These are phyloP conservation scores for Nicotiana sylvestris DNA, from an alignment of 257 asterid genomes.

Conservation along the genomic window DNA sequence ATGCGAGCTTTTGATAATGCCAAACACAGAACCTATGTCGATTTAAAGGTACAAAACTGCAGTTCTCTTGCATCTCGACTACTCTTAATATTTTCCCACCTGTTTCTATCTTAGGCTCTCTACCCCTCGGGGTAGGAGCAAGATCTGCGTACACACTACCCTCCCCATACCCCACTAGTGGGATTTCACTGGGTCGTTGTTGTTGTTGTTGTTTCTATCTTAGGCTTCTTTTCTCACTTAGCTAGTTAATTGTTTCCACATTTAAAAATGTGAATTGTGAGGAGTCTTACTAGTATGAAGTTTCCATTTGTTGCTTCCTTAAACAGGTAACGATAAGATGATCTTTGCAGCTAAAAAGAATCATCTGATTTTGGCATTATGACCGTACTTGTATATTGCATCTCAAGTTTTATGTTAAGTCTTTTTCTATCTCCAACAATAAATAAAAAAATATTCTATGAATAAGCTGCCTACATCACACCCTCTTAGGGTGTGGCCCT, in stretches of 20 bases:
- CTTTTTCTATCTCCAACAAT: background rate
- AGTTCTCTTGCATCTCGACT: background rate
- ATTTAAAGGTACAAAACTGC: slow-evolving; percentile 21
- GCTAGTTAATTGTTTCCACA: background rate
- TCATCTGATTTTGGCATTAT: background rate
- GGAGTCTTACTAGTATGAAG: background rate
- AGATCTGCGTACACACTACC: too few relatives aligned
- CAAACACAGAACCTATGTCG: slow-evolving; percentile 27
- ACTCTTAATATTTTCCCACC: background rate
- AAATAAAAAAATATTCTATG: background rate
- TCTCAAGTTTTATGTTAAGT: background rate
- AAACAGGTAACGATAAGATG: background rate
- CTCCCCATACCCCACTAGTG: too few relatives aligned
- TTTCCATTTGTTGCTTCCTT: background rate
- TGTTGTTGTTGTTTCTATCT: background rate
- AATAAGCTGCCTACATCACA: background rate
- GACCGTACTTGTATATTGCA: background rate
- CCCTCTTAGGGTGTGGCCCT: too few relatives aligned
- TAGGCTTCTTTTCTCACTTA: background rate
- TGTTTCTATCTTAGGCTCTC: background rate
- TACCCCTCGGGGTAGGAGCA: too few relatives aligned
- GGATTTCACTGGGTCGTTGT: too few relatives aligned
- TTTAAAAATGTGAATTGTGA: background rate
- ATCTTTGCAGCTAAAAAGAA: background rate
- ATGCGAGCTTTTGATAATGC: slow-evolving; percentile 26